Evolutionary conservation across 1,284 basidiomycete genomes (phyloP), one percentile per base, ranked within the genome.

Genomic region (Cryptococcus maquisensis): DNA sequence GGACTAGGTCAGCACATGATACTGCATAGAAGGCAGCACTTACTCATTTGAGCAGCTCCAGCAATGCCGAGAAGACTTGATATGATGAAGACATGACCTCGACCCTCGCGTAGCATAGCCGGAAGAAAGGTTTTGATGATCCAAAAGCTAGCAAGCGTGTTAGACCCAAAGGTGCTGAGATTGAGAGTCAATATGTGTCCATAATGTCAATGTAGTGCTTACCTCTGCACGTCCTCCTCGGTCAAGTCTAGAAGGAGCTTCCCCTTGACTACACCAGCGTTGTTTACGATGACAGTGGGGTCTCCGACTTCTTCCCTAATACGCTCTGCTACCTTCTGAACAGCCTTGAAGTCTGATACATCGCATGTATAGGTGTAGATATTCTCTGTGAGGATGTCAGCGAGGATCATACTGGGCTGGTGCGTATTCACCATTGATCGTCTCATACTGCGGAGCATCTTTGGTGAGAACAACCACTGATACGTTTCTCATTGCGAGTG

Each of bases 261-360:
- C 28, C 93, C 92, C 74, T 93, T 87, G 32, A 90, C 89, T 51
- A 97, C 84, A n/a, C 93, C 95, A 1, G 95, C 95, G 67, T 97
- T 98, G 77, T 98, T 98, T 67, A 98, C 80, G 15, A 98, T 77
- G 32, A 98, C 82, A 0, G 95, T 95, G 1, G 92, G 89, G 51
- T 88, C 81, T 6, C 92, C 92, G 51, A 94, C 89, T 78, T 94
- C 89, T 67, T 87, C 81, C 16, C 84, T 74, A 51, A 96, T 81
- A 68, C 78, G 79, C 66, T 84, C 83, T 1, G 89, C 83, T 0
- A 86, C 82, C 0, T 79, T 80, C 56, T 87, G 79, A 2, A 96
- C 90, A 62, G 88, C 84, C 51, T 87, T 84, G 81, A 84, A 87
- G 57, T 89, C 85, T 0, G 90, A 87, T n/a, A 96, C 84, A 69